Percentiles rank a stretch among this genome's conserved stretches.
Evolutionary conservation across 2,329 filamentous ascomycete species (phyloP).

Genomic region (Cladosporium sp.): DNA sequence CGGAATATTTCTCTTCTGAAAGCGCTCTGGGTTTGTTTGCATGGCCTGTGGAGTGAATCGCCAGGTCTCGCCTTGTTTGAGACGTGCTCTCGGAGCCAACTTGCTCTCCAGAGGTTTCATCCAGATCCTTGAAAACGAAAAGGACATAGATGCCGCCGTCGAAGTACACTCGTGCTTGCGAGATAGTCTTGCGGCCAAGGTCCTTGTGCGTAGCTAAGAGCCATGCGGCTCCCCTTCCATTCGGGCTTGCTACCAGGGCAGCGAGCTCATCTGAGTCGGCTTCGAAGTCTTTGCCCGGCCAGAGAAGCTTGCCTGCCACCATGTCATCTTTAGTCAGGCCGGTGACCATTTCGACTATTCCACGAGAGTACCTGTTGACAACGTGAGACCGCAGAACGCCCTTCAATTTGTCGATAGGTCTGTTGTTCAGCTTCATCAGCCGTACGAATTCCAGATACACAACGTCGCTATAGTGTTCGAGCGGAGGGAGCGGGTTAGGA

Average conservation of each 20-base stretch:
- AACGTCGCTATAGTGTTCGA: conserved; percentile 2
- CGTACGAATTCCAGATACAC: conserved; percentile 1
- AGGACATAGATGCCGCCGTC: neutral
- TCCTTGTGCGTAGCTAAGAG: neutral
- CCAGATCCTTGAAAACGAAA: neutral
- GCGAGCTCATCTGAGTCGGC: conserved; percentile 5
- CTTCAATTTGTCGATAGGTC: neutral
- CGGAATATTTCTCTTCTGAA: neutral
- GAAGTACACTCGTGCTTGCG: neutral
- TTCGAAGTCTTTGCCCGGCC: neutral
- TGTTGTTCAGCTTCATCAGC: neutral
- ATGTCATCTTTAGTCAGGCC: neutral
- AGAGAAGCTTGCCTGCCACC: neutral
- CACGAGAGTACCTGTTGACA: neutral
- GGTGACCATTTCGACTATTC: neutral
- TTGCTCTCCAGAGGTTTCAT: neutral
- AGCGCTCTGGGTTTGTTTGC: too few relatives aligned
- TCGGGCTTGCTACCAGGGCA: conserved; percentile 15
- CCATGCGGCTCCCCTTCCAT: conserved; percentile 13
- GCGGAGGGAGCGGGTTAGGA: conserved; percentile 3
- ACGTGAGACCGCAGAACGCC: neutral
- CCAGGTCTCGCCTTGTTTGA: too few relatives aligned
- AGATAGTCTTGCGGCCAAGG: neutral
- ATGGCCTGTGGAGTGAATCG: too few relatives aligned
- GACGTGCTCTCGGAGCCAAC: too few relatives aligned